Evolutionary conservation across 768 basidiomycete species (phyloP), one percentile per base, ranked within the genome.

Genomic region (Collybia mongolica): DNA sequence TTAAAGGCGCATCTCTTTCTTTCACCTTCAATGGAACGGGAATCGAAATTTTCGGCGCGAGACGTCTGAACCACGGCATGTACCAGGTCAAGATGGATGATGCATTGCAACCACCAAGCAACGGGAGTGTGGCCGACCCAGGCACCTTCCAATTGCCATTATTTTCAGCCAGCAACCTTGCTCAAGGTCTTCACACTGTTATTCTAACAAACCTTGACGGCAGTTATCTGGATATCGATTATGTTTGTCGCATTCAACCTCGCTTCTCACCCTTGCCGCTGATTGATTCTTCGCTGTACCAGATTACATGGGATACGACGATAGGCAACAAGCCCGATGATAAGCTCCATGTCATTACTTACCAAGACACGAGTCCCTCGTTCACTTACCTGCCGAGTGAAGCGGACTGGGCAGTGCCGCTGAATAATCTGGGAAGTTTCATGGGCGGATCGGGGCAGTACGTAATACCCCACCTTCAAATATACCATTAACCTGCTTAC

Each of bases 11-110:
- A 5, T 55, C 53, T 22, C 69, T 65, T 4, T 67, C 65, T 0
- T 73, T 81, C 55, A 50, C 58, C 20, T 82, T 81, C 65, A 75
- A 75, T 35, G 81, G 81, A 14, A 78, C 72, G 8, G 71, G 66
- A 5, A 59, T 82, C n/a, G 70, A 71, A 64, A 59, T 82, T 9
- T 82, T 71, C 48, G 82, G 82, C 6, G 72, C 77, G 1, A 75
- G 76, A 46, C 70, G 79, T 20, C 29, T 46, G 4, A 77, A 78
- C 48, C 76, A 80, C 55, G 79, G 81, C 0, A 55, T 48, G 11
- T 83, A 71, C 55, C 63, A 65, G 23, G 68, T 81, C 38, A 60
- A 63, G 23, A 57, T 81, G 1, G 79, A 83, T 60, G 48, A 63
- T 22, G 54, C 43, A 8, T 52, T 49, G 22, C 71, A 61, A 37